Percentiles rank a stretch among this genome's conserved stretches.
Evolutionary conservation across 176 grass and related monocot genomes (phyloP).

Genomic region (Ananas comosus): DNA sequence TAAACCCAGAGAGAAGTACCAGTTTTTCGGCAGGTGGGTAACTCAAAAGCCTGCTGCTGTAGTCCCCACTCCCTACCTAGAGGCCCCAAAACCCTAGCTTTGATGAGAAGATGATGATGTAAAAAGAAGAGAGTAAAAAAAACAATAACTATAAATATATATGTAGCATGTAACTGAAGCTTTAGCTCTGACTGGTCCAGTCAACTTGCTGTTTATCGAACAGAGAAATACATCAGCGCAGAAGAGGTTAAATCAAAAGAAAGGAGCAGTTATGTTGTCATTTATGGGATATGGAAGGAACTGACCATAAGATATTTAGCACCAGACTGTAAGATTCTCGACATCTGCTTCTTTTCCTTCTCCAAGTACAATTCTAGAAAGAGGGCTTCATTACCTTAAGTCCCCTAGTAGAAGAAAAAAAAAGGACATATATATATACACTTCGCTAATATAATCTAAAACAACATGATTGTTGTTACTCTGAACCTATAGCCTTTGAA

Average conservation of each 20-base stretch:
- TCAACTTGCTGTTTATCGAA: neutral
- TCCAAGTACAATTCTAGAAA: conserved; percentile 50
- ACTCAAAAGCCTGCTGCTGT: conserved; percentile 35
- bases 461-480: neutral
- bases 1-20: conserved; percentile 23
- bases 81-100: conserved; percentile 21
- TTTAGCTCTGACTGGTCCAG: neutral
- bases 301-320: conserved; percentile 41
- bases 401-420: conserved; percentile 21
- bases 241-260: neutral
- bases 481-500: neutral
- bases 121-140: conserved; percentile 1
- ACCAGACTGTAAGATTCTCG: conserved; percentile 27
- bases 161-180: neutral
- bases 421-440: neutral
- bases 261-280: conserved; percentile 19
- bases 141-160: no score
- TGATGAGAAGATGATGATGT: conserved; percentile 14
- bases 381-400: conserved; percentile 19
- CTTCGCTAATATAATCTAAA: conserved; percentile 14
- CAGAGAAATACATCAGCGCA: neutral
- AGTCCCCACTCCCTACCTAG: conserved; percentile 19
- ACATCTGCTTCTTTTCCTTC: conserved; percentile 18
- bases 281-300: conserved; percentile 31
- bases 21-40: conserved; percentile 27